phyloP scores from a whole-genome alignment of 2,329 filamentous ascomycete genomes.

The Penicillium crustosum region DNA sequence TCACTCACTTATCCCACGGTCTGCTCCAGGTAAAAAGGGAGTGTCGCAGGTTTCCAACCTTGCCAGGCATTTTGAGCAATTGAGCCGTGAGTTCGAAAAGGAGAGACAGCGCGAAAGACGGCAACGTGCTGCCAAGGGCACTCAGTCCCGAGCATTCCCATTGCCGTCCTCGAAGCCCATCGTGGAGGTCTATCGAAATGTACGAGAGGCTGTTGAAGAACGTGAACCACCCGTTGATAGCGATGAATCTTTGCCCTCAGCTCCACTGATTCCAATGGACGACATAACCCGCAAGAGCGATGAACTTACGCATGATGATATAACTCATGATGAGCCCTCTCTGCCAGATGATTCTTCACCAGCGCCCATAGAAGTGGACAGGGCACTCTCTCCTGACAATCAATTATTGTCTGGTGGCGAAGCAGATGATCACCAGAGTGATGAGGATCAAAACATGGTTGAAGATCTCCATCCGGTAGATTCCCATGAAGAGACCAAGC shows the following conservation, averaged over 20 bases:
- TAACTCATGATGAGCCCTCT: conserved; percentile 27
- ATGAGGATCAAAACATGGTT: conserved; percentile 67
- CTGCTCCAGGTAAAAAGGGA: conserved; percentile 68
- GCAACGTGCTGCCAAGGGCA: conserved; percentile 73
- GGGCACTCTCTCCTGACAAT: conserved; percentile 47
- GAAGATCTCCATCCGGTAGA: conserved; percentile 66
- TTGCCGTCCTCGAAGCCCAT: conserved; percentile 92
- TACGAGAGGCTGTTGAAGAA: conserved; percentile 88
- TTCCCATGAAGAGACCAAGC: conserved; percentile 53
- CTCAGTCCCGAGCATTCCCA: conserved; percentile 77
- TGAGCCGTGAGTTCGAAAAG: conserved; percentile 94
- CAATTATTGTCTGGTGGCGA: conserved; percentile 64
- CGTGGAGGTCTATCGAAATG: conserved; percentile 92
- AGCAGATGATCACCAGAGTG: conserved; percentile 67
- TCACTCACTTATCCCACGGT: conserved; percentile 81
- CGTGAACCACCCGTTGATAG: conserved; percentile 64
- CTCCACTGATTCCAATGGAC: conserved; percentile 28
- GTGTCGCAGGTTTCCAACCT: conserved; percentile 84
- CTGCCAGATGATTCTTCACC: conserved; percentile 33
- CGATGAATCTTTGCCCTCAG: conserved; percentile 46
- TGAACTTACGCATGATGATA: conserved; percentile 25
- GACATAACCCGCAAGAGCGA: conserved; percentile 36
- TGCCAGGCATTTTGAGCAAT: conserved; percentile 92
- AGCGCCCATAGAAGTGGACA: conserved; percentile 44
- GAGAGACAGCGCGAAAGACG: conserved; percentile 84